Evolutionary conservation across 75 land plant species (phyloP).

Genomic region (Sequoia sempervirens): DNA sequence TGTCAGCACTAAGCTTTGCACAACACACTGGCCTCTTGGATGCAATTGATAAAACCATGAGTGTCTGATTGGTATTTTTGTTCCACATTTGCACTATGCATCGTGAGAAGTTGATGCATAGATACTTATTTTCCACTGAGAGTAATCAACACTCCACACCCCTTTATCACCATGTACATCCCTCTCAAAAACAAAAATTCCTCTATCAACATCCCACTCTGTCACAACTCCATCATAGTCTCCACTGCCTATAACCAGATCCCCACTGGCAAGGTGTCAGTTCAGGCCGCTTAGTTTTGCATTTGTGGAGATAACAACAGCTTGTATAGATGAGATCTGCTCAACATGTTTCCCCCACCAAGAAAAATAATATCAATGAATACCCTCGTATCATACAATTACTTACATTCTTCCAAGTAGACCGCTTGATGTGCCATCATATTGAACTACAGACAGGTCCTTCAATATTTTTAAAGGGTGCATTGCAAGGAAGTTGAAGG

Average conservation of each 20-base stretch:
- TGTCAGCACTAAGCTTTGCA: conserved; percentile 48
- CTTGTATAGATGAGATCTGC: not conserved
- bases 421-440: too few species aligned
- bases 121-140: conserved; percentile 9
- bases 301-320: conserved; percentile 47
- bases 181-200: conserved; percentile 51
- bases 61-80: conserved; percentile 18
- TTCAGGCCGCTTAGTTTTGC: conserved; percentile 75
- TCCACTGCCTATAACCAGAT: conserved; percentile 49
- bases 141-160: conserved; percentile 73
- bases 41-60: conserved; percentile 17
- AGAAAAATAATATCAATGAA: too few species aligned
- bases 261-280: conserved; percentile 43
- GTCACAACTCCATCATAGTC: conserved; percentile 84
- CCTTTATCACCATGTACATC: conserved; percentile 74
- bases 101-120: conserved; percentile 81
- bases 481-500: too few species aligned
- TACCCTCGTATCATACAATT: too few species aligned
- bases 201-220: conserved; percentile 67
- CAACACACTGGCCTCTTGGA: conserved; percentile 46
- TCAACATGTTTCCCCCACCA: too few species aligned
- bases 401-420: too few species aligned
- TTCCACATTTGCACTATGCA: conserved; percentile 69
- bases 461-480: too few species aligned
- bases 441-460: too few species aligned